Conservation (phyloP, 1,139 yeast genomes). For the Zygosaccharomyces sapae region DNA sequence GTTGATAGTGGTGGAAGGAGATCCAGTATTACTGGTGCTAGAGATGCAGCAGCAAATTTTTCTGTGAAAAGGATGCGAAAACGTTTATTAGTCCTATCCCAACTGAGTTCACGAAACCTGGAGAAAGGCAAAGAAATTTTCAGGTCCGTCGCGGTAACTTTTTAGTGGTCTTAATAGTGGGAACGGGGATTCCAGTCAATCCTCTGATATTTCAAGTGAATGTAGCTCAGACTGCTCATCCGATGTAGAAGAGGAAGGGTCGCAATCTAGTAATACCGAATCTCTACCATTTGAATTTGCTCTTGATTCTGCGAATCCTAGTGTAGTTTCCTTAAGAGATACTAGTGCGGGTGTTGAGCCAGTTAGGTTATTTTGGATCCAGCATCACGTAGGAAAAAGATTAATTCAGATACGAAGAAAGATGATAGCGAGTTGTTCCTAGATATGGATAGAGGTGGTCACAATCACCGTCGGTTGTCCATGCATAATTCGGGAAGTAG, state of each 20-base stretch:
- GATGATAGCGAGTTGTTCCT: constrained; percentile 16
- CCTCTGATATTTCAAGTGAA: constrained; percentile 16
- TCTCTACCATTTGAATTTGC: constrained; percentile 32
- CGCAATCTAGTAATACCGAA: constrained; percentile 24
- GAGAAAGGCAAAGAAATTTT: constrained; percentile 8
- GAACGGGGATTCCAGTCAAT: constrained; percentile 20
- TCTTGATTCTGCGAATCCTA: constrained; percentile 29
- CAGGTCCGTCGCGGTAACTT: constrained; percentile 23
- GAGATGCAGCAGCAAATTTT: constrained; percentile 1
- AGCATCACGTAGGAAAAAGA: constrained; percentile 8
- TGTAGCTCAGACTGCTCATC: constrained; percentile 16
- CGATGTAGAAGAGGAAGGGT: constrained; percentile 11
- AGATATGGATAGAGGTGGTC: constrained; percentile 18
- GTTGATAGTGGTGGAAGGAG: neutral
- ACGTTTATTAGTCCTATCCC: constrained; percentile 3
- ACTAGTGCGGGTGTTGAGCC: constrained; percentile 15
- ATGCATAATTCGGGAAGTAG: constrained; percentile 11
- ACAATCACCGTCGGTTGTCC: constrained; percentile 18
- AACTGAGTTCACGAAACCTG: neutral
- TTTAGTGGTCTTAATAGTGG: constrained; percentile 22
- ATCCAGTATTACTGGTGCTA: neutral
- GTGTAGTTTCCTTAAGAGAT: constrained; percentile 27
- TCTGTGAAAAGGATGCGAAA: constrained; percentile 3
- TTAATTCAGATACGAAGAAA: neutral
- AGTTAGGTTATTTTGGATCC: constrained; percentile 16